A percentile compares a stretch with the other conserved stretches of the same genome.
Conservation (phyloP, 169 alveolate species). For the Eimeria sp. region DNA sequence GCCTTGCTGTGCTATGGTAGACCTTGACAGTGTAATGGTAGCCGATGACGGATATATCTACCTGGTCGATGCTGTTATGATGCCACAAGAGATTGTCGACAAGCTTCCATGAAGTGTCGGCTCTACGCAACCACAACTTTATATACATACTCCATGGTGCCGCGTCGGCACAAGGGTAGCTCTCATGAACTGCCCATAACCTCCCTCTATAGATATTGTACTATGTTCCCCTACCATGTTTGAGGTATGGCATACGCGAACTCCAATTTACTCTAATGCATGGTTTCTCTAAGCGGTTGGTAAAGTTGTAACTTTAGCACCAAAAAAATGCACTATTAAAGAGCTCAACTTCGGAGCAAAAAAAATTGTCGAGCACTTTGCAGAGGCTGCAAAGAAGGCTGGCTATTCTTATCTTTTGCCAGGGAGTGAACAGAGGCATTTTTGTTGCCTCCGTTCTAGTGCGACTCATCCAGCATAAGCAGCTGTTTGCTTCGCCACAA, state of each 20-base stretch:
- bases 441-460: not conserved
- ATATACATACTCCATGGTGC: not conserved
- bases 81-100: constrained; percentile 81
- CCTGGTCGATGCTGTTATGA: constrained; percentile 64
- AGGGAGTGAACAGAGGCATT: not conserved
- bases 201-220: not conserved
- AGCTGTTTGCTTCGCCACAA: not conserved
- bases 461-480: not conserved
- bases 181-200: not conserved
- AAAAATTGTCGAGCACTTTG: not conserved
- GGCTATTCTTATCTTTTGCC: not conserved
- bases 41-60: constrained; percentile 77
- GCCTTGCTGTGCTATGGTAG: constrained; percentile 81
- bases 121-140: not conserved
- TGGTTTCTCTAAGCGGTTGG: not conserved
- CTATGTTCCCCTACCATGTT: not conserved
- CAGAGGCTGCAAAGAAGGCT: not conserved
- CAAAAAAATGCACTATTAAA: constrained; percentile 1
- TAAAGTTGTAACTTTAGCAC: not conserved
- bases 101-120: constrained; percentile 36
- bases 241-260: not conserved
- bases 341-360: constrained; percentile 14
- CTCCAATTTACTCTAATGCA: not conserved
- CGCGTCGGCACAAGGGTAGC: constrained; percentile 22
- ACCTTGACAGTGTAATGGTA: constrained; percentile 25